Conservation (phyloP, 2,329 filamentous ascomycete species). For the Fusarium succisae region DNA sequence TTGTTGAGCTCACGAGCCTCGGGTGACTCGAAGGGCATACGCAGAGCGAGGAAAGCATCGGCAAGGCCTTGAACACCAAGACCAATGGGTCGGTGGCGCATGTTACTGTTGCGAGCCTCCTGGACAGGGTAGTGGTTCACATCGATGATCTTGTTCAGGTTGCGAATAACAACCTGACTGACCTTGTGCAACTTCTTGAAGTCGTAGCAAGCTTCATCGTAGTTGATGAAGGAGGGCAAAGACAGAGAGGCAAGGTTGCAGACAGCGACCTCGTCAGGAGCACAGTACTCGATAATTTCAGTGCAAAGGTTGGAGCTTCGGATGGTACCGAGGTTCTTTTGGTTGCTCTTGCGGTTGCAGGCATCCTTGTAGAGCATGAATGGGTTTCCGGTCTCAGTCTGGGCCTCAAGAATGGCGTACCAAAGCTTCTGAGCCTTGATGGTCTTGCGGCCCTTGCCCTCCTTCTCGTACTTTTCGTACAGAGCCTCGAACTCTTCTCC, state of each 20-base stretch:
- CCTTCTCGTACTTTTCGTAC: constrained; percentile 91
- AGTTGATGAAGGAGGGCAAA: constrained; percentile 90
- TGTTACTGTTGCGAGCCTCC: constrained; percentile 95
- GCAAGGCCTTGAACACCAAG: constrained; percentile 98
- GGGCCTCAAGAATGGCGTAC: constrained; percentile 97
- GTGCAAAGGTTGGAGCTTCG: constrained; percentile 99
- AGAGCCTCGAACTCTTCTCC: constrained; percentile 96
- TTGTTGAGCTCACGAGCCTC: constrained; percentile 95
- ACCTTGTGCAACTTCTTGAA: constrained; percentile 98
- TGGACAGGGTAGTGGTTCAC: constrained; percentile 98
- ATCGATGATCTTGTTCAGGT: constrained; percentile 98
- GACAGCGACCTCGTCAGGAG: constrained; percentile 97
- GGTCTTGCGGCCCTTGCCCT: constrained; percentile 87
- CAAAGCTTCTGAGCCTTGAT: constrained; percentile 98
- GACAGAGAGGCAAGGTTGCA: constrained; percentile 97
- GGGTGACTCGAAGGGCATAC: constrained; percentile 95
- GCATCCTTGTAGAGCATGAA: constrained; percentile 99
- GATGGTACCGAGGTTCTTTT: constrained; percentile 99
- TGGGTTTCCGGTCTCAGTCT: constrained; percentile 98
- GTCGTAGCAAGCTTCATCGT: constrained; percentile 85
- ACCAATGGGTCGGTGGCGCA: constrained; percentile 94
- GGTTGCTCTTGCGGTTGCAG: constrained; percentile 99
- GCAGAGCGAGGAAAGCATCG: constrained; percentile 96
- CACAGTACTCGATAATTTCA: constrained; percentile 97
- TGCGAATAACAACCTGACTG: constrained; percentile 88